Conservation (phyloP, 2,329 filamentous ascomycete genomes). For the Aspergillus latus region DNA sequence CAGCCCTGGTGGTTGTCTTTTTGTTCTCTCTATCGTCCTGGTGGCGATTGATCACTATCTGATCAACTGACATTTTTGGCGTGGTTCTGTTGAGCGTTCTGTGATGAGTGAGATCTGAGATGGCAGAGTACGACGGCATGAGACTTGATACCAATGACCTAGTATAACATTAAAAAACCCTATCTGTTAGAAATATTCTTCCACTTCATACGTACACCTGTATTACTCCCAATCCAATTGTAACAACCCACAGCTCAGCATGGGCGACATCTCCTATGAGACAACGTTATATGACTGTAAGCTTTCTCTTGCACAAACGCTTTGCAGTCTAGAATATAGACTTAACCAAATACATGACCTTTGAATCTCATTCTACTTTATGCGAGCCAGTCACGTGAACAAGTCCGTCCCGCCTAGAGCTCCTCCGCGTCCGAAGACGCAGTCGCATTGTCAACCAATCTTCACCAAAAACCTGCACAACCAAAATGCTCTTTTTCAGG, state of each 20-base stretch:
- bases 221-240: neutral
- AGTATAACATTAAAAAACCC: neutral
- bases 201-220: neutral
- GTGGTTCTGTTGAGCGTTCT: neutral
- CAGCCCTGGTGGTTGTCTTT: constrained; percentile 16
- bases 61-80: neutral
- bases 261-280: too few species aligned
- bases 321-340: too few species aligned
- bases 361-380: neutral
- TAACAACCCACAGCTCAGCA: neutral
- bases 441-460: constrained; percentile 1
- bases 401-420: neutral
- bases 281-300: too few species aligned
- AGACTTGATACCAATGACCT: neutral
- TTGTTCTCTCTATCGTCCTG: neutral
- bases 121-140: neutral
- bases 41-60: neutral
- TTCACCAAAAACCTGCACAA: constrained; percentile 5
- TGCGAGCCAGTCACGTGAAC: neutral
- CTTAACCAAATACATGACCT: too few species aligned
- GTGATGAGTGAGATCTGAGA: neutral
- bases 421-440: neutral
- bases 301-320: too few species aligned
- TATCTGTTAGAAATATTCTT: neutral
- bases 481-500: constrained; percentile 55